Evolutionary conservation across 352 stramenopile genomes (phyloP), one percentile per base, ranked within the genome.

Genomic region (Phytophthora sansomeana): DNA sequence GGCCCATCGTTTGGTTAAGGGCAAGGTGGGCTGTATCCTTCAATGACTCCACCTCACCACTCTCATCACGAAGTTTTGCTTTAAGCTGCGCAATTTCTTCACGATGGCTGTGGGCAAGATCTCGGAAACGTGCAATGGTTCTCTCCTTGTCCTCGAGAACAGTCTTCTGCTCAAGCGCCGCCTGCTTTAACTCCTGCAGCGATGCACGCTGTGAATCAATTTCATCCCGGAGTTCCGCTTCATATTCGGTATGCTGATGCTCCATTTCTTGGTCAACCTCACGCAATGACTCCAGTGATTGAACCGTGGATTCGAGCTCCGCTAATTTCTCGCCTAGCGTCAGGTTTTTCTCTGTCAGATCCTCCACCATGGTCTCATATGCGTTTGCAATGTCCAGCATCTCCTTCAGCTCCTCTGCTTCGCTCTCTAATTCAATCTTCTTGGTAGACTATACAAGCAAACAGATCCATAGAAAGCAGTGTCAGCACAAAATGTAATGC

Each of bases 251-350:
- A 51, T 96, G 87, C 54, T 97, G 89, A 59, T 97, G 87, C 66
- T 97, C 89, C 74, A 97, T 91, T 67, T 97, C 89, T 51, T 97
- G 87, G 19, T 83, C 87, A 68, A 97, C 78, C 38, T 96, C 87
- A 28, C 90, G 89, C 26, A 97, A 66, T 2, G 83, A 85, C 49
- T 97, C 89, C 17, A 95, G 71, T 19, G 86, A 92, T 21, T 78
- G 69, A 13, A 95, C 83, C 0, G 80, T 88, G 11, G 79, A 78
- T 53, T 92, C 83, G 13, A 96, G 49, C 32, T 96, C 89, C 0
- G 87, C 87, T 2, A 95, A 69, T 56, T 91, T 90, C 13, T 97
- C 89, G 6, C 87, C 88, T 1, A 97, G 69, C 6, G 77, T 90
- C 49, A 97, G 36, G 35, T 97, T 97, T 58, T 95, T 97, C 52